Evolutionary conservation across 2,329 filamentous ascomycete species (phyloP), one percentile per base, ranked within the genome.

Genomic region (Fusarium paranaense): DNA sequence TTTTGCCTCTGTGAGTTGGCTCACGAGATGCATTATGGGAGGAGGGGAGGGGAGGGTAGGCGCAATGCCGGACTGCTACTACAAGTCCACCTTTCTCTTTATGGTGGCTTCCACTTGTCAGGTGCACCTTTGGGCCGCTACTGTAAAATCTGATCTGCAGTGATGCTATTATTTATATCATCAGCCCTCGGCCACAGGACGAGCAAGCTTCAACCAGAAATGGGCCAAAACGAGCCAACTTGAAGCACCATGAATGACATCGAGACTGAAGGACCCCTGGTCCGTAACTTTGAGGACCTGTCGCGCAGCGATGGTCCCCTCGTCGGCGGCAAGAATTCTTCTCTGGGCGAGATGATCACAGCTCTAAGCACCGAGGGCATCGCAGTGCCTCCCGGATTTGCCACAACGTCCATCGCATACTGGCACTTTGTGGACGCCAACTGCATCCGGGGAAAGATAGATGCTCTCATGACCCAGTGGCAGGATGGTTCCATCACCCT

Each of bases 311-410:
- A 70, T 32, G 60, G 35, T 30, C 59, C 69, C 32, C 56, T 81
- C 9, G 82, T 83, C 8, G 82, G 82, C 18, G 82, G 82, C 9
- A 84, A 83, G 72, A 84, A 83, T 60, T 80, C 82, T 14, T 84
- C 82, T 3, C 69, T 83, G 22, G 82, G 82, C 5, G 82, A 83
- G 70, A 83, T 83, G 81, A 82, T 84, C 62, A 66, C 76, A 25
- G 62, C 73, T 30, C 80, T 83, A 7, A 67, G 35, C 5, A 35
- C 68, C 13, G 59, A 81, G 60, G 80, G 79, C 4, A 78, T 83
- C 35, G 42, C 77, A 14, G 80, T 83, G 4, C 81, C 82, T 22
- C 76, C 80, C 18, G 82, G 82, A 3, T 81, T 83, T 69, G 81
- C 81, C 4, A 83, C 81, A 8, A 82, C 82, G 6, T 79, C 81